Evolutionary conservation across 2,329 filamentous ascomycete genomes (phyloP).

Genomic region (Colletotrichum phormii): DNA sequence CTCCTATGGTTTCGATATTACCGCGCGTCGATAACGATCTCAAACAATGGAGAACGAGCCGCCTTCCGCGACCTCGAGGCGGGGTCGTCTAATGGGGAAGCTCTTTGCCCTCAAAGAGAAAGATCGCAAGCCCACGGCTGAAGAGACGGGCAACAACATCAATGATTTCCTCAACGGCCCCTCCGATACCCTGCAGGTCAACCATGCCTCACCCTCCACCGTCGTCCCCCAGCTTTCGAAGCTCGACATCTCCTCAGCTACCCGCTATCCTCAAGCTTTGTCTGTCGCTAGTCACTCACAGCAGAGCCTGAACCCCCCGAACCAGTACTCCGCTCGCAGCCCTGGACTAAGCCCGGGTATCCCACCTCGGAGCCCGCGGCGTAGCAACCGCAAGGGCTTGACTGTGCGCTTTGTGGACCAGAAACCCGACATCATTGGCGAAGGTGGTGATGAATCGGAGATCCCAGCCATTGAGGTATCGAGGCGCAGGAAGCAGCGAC

Average conservation of each 20-base stretch:
- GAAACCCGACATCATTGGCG: constrained; percentile 85
- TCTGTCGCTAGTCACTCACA: constrained; percentile 56
- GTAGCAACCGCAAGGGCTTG: constrained; percentile 73
- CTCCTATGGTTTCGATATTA: constrained; percentile 26
- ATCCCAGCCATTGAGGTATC: constrained; percentile 79
- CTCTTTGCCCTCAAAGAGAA: constrained; percentile 65
- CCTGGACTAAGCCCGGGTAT: constrained; percentile 38
- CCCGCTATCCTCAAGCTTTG: constrained; percentile 66
- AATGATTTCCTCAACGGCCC: constrained; percentile 70
- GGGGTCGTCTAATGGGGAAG: constrained; percentile 72
- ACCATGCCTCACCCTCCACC: constrained; percentile 59
- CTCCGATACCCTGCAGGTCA: constrained; percentile 65
- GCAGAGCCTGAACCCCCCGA: constrained; percentile 56
- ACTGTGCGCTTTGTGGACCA: constrained; percentile 79
- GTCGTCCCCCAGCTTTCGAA: constrained; percentile 58
- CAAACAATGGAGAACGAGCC: constrained; percentile 58
- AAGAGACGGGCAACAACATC: constrained; percentile 58
- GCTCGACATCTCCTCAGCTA: constrained; percentile 67
- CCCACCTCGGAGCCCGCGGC: constrained; percentile 53
- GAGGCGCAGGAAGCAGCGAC: constrained; percentile 59
- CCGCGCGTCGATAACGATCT: constrained; percentile 35
- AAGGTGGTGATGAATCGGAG: constrained; percentile 89
- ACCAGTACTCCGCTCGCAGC: constrained; percentile 54
- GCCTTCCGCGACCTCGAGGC: constrained; percentile 53
- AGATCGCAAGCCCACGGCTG: constrained; percentile 52